A percentile compares a stretch with the other conserved stretches of the same genome.
Conservation (phyloP, 352 stramenopile genomes). For the Nothophytophthora sp. region DNA sequence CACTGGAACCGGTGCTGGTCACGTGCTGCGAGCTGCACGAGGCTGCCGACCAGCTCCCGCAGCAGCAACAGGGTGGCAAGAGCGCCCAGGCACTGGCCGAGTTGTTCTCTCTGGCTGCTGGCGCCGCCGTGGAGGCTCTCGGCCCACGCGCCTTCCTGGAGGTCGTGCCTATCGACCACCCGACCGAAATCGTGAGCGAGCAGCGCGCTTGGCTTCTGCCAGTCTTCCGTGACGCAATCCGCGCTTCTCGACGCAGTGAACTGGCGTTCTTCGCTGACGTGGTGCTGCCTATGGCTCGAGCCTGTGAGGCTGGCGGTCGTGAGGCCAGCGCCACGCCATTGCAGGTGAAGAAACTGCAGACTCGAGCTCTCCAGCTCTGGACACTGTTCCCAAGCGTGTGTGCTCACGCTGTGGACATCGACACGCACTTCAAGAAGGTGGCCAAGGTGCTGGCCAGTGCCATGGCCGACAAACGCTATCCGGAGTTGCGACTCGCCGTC, state of each 20-base stretch:
- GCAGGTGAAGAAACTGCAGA: slow-evolving; percentile 75
- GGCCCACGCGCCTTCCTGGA: slow-evolving; percentile 69
- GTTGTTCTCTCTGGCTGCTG: slow-evolving; percentile 68
- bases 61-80: slow-evolving; percentile 35
- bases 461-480: slow-evolving; percentile 87
- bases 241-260: slow-evolving; percentile 35
- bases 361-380: slow-evolving; percentile 82
- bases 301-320: slow-evolving; percentile 68
- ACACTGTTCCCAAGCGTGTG: slow-evolving; percentile 82
- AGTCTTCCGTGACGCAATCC: slow-evolving; percentile 73
- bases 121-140: slow-evolving; percentile 63
- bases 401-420: slow-evolving; percentile 68
- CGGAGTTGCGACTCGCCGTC: slow-evolving; percentile 79
- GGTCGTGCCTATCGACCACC: slow-evolving; percentile 74
- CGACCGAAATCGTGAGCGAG: slow-evolving; percentile 71
- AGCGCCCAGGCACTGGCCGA: slow-evolving; percentile 44
- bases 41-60: slow-evolving; percentile 68
- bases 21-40: slow-evolving; percentile 83
- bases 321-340: slow-evolving; percentile 68
- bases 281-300: slow-evolving; percentile 70
- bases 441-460: slow-evolving; percentile 86
- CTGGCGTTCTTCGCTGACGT: slow-evolving; percentile 76
- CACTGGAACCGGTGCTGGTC: slow-evolving; percentile 66
- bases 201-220: slow-evolving; percentile 82
- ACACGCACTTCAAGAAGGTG: slow-evolving; percentile 83